These are phyloP conservation scores for Chytriomyces sp. DNA, from an alignment of 192 early-diverging fungal species.

Conservation along the genomic window DNA sequence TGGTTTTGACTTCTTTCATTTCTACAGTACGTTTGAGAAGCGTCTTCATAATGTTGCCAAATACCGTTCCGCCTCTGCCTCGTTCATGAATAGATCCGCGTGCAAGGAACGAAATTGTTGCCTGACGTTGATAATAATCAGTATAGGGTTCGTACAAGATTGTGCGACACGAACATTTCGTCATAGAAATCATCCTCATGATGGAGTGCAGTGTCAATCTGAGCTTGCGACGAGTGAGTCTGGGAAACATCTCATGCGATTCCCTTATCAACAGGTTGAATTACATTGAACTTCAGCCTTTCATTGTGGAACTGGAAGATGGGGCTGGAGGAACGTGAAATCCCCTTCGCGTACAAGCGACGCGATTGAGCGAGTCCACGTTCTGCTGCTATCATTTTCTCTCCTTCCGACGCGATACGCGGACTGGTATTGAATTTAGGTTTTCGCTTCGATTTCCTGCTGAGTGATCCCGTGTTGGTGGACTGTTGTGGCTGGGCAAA, in stretches of 20 bases:
- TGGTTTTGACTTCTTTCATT: too few relatives aligned
- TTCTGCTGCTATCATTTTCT: neutral
- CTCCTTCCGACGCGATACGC: neutral
- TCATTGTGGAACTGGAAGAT: conserved; percentile 31
- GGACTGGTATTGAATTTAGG: conserved; percentile 19
- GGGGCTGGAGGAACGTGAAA: conserved; percentile 5
- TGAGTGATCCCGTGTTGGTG: neutral
- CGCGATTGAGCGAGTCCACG: too few relatives aligned
- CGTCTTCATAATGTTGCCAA: neutral
- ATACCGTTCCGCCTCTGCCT: conserved; percentile 21
- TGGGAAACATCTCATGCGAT: neutral
- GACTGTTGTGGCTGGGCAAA: neutral
- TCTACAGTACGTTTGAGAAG: too few relatives aligned
- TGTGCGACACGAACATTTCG: neutral
- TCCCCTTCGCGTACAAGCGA: too few relatives aligned
- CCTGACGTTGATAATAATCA: neutral
- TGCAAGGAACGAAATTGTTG: conserved; percentile 24
- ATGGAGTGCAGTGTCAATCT: conserved; percentile 5
- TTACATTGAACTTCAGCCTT: conserved; percentile 17
- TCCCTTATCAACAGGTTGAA: neutral
- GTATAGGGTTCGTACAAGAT: neutral
- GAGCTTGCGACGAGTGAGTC: neutral
- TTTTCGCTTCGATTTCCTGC: neutral
- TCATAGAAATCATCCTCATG: conserved; percentile 20
- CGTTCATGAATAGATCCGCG: conserved; percentile 25